Conservation (phyloP, 2,329 filamentous ascomycete genomes). For the Xylogone sp. region DNA sequence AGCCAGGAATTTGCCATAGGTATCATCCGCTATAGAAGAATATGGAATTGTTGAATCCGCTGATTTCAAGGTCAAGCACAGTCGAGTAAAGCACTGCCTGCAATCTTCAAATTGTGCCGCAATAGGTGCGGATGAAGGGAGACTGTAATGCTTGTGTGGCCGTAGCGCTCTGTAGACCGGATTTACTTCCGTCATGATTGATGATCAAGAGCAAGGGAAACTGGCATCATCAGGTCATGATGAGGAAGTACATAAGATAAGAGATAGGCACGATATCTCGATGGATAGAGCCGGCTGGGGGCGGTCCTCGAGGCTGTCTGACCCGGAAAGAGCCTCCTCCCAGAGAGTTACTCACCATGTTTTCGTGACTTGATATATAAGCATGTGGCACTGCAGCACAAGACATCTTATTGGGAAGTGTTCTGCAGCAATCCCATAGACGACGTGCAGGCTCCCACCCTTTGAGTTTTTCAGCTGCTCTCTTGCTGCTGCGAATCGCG, state of each 20-base stretch:
- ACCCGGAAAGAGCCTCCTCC: too few relatives aligned
- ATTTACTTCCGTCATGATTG: not conserved
- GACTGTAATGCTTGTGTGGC: not conserved
- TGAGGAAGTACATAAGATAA: not conserved
- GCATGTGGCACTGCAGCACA: not conserved
- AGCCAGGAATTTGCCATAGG: not conserved
- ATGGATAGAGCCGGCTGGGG: too few relatives aligned
- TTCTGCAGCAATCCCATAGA: not conserved
- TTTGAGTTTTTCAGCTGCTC: not conserved
- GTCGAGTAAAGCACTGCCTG: not conserved
- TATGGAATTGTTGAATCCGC: not conserved
- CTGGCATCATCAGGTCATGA: not conserved
- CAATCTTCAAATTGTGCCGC: not conserved
- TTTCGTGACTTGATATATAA: too few relatives aligned
- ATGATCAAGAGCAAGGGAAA: not conserved
- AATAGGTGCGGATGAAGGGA: not conserved
- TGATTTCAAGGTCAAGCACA: not conserved
- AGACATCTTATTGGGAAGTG: not conserved
- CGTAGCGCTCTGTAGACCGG: not conserved
- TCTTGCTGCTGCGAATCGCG: not conserved
- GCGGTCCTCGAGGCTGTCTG: too few relatives aligned
- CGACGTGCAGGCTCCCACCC: not conserved
- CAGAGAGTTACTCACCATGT: too few relatives aligned
- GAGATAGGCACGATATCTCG: too few relatives aligned
- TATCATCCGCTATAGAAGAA: not conserved